Evolutionary conservation across 2,329 filamentous ascomycete genomes (phyloP), one percentile per base, ranked within the genome.

Genomic region (Aspergillus sclerotialis): DNA sequence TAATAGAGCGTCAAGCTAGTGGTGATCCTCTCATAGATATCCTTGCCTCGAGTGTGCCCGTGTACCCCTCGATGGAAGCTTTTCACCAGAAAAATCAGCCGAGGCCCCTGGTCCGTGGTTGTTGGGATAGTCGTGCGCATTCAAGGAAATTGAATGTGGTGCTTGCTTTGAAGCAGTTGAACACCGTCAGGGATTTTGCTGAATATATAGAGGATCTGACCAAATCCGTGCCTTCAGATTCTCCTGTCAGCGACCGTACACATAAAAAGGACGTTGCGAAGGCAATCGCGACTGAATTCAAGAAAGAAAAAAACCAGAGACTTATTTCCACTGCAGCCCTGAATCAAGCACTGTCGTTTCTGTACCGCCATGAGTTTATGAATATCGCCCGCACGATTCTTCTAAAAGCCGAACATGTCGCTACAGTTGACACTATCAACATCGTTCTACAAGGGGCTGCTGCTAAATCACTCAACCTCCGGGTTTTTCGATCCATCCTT

Each of bases 351-450:
- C 44, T 70, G 28, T 42, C 40, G 13, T 70, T 52, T 38, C 53
- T 68, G 26, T 52, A 58, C 36, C 43, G 54, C 4, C 39, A 55
- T 28, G 52, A 60, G 21, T 49, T 52, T 18, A 46, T 64, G 15
- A 30, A 37, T 4, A 40, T 49, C 32, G 56, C 59, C 10, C 55
- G 55, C 23, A 23, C 36, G 2, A 40, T 70, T 5, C 61, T 67
- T 31, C 41, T 50, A 11, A 46, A 35, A 11, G 55, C 60, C 37
- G 55, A 64, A 32, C 48, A 58, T 29, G 43, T 63, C 15, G 52
- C 59, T 19, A 58, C 58, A 3, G 49, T 56, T 4, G 59, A 65
- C 25, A 65, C 63, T 5, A 69, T 63, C 43, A 70, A 70, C 32
- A 62, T 68, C 28, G 46, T 72, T 32, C 43, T 72, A 25, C 46